A percentile compares a stretch with the other conserved stretches of the same genome.
phyloP scores from a whole-genome alignment of 192 early-diverging fungal genomes.

The Entomortierella chlamydospora region DNA sequence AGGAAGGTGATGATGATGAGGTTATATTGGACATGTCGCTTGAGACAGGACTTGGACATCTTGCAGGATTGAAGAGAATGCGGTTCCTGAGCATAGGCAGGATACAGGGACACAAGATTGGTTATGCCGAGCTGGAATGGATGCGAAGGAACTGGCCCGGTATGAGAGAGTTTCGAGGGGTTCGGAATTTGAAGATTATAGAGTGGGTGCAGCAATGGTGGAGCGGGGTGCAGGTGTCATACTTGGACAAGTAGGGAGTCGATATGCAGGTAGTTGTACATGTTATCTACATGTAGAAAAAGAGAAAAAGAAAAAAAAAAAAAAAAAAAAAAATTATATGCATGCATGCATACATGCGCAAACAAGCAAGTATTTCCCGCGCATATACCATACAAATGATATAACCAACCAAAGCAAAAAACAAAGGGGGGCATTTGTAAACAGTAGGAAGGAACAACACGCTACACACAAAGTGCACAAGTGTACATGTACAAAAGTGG shows the following conservation, averaged over 20 bases:
- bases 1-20: not conserved
- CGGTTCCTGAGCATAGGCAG: not conserved
- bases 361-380: not conserved
- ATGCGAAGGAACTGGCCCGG: constrained; percentile 3
- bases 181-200: constrained; percentile 5
- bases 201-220: not conserved
- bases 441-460: no score
- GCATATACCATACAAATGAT: no score
- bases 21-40: constrained; percentile 17
- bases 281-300: not conserved
- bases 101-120: constrained; percentile 15
- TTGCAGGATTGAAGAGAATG: not conserved
- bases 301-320: not conserved
- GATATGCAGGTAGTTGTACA: not conserved
- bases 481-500: no score
- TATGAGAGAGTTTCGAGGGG: not conserved
- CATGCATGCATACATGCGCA: no score
- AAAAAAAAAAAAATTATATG: no score
- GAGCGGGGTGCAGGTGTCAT: not conserved
- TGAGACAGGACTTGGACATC: not conserved
- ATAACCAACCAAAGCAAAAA: no score
- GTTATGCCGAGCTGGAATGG: constrained; percentile 15
- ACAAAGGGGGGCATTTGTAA: no score
- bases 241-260: not conserved
- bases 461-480: no score